Evolutionary conservation across 169 alveolate genomes (phyloP), one percentile per base, ranked within the genome.

Genomic region (Plasmodium malariae): DNA sequence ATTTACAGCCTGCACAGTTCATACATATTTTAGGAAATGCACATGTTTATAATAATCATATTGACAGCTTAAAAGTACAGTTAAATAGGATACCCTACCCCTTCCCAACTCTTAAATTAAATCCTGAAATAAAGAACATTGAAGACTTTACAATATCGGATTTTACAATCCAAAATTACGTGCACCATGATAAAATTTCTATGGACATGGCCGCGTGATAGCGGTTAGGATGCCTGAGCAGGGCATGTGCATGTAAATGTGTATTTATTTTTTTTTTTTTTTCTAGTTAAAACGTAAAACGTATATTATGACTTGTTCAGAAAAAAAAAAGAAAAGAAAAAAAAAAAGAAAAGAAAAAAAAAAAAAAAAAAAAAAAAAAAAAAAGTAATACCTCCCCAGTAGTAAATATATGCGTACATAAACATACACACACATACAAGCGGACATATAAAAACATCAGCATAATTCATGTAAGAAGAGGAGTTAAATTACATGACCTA

Each of bases 1-100:
- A 83, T 34, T 65, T 78, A 21, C 70, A 93, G 72, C 96, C 98
- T 24, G 98, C 99, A 34, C 98, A 98, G 76, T 97, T 98, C 83
- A 93, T 97, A 28, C 99, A 97, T 93, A 95, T 94, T 71, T 89
- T 99, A 55, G 99, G 99, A 4, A 98, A 98, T 94, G 97, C 99
- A 5, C 99, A 99, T 89, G 97, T 98, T 32, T 98, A 99, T 94
- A 89, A 74, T 37, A 97, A 97, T 94, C 99, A 98, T 88, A 91
- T 98, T 7, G 99, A 97, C 40, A 97, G 98, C 6, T 92, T 99
- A 40, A 95, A 96, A 87, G 87, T 57, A 24, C 99, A 99, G 92
- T 30, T 99, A 14, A 74, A 92, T 80, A 95, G 99, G 78, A 74
- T 93, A 0, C 99, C 99, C 3, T 83, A 97, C 59, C 99, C 99